Conservation (phyloP, 495 filamentous ascomycete species). For the Daldinia loculata region DNA sequence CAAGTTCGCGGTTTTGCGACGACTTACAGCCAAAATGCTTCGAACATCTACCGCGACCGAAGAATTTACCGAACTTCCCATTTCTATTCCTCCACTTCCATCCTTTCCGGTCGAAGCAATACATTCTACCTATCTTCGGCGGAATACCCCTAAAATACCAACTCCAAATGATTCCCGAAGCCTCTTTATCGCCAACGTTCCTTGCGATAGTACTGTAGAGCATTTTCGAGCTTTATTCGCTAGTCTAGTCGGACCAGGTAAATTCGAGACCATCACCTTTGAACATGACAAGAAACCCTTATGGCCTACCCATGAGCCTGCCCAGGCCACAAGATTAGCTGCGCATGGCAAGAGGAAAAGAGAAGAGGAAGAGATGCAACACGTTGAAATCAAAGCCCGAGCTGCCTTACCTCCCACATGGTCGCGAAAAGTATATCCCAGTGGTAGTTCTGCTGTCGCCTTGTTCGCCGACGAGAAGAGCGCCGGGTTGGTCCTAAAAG, state of each 20-base stretch:
- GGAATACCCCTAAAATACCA: conserved; percentile 79
- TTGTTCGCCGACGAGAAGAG: conserved; percentile 82
- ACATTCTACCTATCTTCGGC: conserved; percentile 88
- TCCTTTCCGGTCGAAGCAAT: conserved; percentile 65
- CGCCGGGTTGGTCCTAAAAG: conserved; percentile 76
- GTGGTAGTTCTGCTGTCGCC: conserved; percentile 80
- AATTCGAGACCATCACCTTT: conserved; percentile 79
- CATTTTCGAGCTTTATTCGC: conserved; percentile 80
- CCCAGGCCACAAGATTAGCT: conserved; percentile 52
- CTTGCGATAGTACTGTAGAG: conserved; percentile 79
- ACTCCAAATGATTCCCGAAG: conserved; percentile 75
- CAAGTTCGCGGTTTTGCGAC: neutral
- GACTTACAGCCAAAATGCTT: conserved; percentile 42
- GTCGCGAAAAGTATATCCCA: conserved; percentile 74
- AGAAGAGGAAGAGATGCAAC: conserved; percentile 57
- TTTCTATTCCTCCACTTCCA: conserved; percentile 70
- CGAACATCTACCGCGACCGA: conserved; percentile 29
- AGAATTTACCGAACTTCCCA: conserved; percentile 60
- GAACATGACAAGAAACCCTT: conserved; percentile 58
- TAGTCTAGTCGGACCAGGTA: conserved; percentile 71
- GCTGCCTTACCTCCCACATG: conserved; percentile 72
- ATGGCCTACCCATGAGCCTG: conserved; percentile 46
- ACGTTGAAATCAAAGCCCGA: conserved; percentile 60
- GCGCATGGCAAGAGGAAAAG: conserved; percentile 76
- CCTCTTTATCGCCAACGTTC: conserved; percentile 88